Percentiles rank a stretch among this genome's conserved stretches.
These are phyloP conservation scores for Zarea fungicola DNA, from an alignment of 2,329 filamentous ascomycete genomes.

Conservation along the genomic window DNA sequence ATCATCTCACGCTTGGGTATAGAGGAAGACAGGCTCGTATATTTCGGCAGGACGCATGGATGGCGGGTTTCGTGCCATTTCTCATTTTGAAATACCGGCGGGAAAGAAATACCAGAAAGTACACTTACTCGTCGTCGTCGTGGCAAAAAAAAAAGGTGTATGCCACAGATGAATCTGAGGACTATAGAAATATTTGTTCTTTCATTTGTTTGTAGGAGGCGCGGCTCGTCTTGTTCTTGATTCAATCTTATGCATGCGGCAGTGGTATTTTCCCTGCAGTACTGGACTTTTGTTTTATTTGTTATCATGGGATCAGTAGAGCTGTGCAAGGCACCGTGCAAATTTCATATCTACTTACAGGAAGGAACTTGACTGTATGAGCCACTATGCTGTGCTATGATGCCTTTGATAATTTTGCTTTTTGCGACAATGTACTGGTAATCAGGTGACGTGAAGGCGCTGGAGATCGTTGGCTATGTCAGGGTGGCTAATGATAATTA, in stretches of 20 bases:
- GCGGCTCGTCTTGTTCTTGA: neutral
- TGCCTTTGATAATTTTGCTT: too few relatives aligned
- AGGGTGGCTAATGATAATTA: too few relatives aligned
- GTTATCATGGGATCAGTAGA: too few relatives aligned
- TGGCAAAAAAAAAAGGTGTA: too few relatives aligned
- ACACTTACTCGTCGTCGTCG: neutral
- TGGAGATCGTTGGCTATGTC: too few relatives aligned
- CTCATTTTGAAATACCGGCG: neutral
- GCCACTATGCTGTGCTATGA: too few relatives aligned
- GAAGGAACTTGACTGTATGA: too few relatives aligned
- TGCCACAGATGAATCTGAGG: neutral
- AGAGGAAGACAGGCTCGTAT: neutral
- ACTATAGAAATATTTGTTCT: neutral
- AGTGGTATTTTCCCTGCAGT: neutral
- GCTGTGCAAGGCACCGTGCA: too few relatives aligned
- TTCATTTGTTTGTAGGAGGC: neutral
- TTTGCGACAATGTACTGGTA: too few relatives aligned
- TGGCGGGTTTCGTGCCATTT: neutral
- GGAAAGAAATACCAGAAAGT: slow-evolving; percentile 1
- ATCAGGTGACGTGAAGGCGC: too few relatives aligned
- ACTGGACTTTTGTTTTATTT: neutral
- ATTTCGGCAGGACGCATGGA: neutral
- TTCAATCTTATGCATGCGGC: neutral
- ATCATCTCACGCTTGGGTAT: slow-evolving; percentile 2
- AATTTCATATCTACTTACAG: neutral